Evolutionary conservation across 768 basidiomycete species (phyloP), one percentile per base, ranked within the genome.

Genomic region (Lentinula detonsa): DNA sequence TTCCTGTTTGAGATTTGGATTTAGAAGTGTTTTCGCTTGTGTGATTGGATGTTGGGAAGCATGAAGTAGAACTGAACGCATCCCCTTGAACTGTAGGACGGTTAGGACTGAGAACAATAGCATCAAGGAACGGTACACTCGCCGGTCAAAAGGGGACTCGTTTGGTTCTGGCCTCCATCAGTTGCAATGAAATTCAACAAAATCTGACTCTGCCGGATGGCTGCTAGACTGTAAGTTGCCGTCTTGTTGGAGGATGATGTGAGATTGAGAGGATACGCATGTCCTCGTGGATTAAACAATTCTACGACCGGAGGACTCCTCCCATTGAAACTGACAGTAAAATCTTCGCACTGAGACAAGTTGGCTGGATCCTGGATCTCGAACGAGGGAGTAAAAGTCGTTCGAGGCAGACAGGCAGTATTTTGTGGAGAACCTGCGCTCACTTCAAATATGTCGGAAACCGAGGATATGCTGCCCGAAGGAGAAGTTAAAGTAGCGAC

Each of bases 401-500:
- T 33, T 9, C 61, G 56, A 7, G 72, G 65, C 15, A 85, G 67
- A 64, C 85, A 86, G 2, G 79, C 70, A 0, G 72, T 67, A 63
- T 80, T 73, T 68, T 42, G 74, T 52, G 18, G 80, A 81, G 18
- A 76, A 16, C 70, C 33, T 9, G 50, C 23, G 4, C 74, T 67
- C 15, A 86, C 75, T 16, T 66, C 71, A 35, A 80, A 75, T 15
- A 86, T 64, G 62, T 83, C 79, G 23, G 85, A 86, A 7, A 80
- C 73, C 15, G 61, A 64, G 1, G 79, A 78, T 4, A 77, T 66
- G 51, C 69, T 73, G n/a, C 80, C 82, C 4, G 63, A 61, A 0
- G 70, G 69, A 66, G 83, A 78, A 61, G 84, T 80, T 31, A 87
- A 75, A 10, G 83, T 81, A 6, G 84, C 82, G 45, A 88, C 65